Evolutionary conservation across 2,329 filamentous ascomycete genomes (phyloP).

Genomic region (Colletotrichum simmondsii): DNA sequence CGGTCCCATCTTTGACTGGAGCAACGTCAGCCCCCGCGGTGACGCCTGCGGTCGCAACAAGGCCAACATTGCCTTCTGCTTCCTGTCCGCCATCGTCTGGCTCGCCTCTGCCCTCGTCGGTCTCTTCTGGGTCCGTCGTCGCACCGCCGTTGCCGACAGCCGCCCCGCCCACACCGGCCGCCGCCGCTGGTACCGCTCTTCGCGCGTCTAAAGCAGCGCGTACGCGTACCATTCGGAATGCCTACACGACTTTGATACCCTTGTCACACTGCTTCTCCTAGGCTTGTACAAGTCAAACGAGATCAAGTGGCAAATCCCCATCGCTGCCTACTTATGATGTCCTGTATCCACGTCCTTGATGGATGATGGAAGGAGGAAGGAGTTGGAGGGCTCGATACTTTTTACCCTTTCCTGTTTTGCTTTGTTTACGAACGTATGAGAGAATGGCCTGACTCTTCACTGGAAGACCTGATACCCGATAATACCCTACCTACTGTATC

Average conservation of each 20-base stretch:
- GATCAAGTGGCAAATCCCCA: neutral
- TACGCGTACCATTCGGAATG: neutral
- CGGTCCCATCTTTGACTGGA: constrained; percentile 70
- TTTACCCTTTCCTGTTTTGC: neutral
- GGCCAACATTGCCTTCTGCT: constrained; percentile 76
- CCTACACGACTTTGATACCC: neutral
- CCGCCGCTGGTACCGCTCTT: constrained; percentile 56
- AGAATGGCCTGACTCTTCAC: neutral
- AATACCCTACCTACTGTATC: neutral
- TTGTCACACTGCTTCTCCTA: no score
- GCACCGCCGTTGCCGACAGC: constrained; percentile 43
- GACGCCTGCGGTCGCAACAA: constrained; percentile 75
- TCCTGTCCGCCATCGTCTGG: constrained; percentile 78
- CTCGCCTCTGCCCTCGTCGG: constrained; percentile 71
- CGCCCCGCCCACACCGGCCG: constrained; percentile 40
- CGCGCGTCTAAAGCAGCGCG: constrained; percentile 50
- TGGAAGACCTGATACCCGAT: constrained; percentile 10
- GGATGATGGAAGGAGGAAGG: neutral
- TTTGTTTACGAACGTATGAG: neutral
- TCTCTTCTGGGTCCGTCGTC: constrained; percentile 62
- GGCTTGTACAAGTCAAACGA: neutral
- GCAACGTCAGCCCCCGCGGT: constrained; percentile 58
- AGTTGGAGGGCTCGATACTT: neutral
- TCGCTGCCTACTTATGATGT: neutral
- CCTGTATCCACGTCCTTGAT: neutral